Base-by-base conservation (phyloP, 1,284 basidiomycete species). In the Marasmius sp. region DNA sequence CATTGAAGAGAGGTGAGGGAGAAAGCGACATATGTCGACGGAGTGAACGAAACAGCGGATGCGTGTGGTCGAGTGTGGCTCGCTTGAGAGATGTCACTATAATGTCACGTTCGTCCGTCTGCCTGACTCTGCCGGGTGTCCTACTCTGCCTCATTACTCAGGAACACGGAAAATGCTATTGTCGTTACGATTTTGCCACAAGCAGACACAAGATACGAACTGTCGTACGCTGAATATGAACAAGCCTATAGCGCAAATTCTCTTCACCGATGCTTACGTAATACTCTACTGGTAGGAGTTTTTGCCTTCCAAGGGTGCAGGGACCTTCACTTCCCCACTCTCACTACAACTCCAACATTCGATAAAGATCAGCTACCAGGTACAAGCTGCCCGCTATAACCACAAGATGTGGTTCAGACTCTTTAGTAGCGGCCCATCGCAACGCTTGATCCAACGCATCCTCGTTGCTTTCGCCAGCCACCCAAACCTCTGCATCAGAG, bases 381-480 rank as follows among this genome's bases (percentile, higher is more conserved):
- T 97, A 97, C 68, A 97, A 72, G 73, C 95, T 97, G 27, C 95
- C 95, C n/a, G 93, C 90, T 1, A 96, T 71, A 6, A 95, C 83
- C 0, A 89, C 81, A 61, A 92, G 68, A 33, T 77, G 75, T 38
- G 73, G 74, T 7, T 72, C 72, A 11, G 69, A 70, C 11, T 68
- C 69, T 18, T 57, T 62, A 57, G 57, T 59, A 11, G 77, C 74
- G 22, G 78, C 75, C 85, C 84, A 86, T 53, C 74, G 67, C 55
- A 87, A 70, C 2, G 84, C 79, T 60, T 67, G 57, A 65, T 78
- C 59, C 61, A 74, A 69, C 61, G 68, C 55, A 49, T 66, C 61
- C 22, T 22, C 55, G 18, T 60, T 65, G 36, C 71, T 69, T 9
- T 72, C 67, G 12, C 70, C 68, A 57, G 79, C 67, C 4, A 75